Evolutionary conservation across 768 basidiomycete species (phyloP).

Genomic region (Boletus sp.): DNA sequence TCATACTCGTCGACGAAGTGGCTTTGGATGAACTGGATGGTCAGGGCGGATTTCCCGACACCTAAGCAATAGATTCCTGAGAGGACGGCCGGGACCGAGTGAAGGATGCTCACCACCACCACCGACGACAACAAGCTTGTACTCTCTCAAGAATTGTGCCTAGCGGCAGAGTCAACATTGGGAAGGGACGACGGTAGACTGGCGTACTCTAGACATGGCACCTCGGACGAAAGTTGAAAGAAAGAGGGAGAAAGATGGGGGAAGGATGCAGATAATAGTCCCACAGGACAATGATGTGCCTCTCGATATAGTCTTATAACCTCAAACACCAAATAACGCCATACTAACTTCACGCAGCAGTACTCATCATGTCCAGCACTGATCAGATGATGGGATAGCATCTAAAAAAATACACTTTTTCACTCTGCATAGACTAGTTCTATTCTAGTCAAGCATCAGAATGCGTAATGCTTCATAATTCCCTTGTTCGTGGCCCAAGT

Average conservation of each 20-base stretch:
- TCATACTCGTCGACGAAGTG: conserved; percentile 93
- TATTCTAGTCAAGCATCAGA: not conserved
- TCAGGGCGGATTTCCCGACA: conserved; percentile 83
- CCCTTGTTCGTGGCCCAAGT: not conserved
- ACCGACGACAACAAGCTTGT: conserved; percentile 98
- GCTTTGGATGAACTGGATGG: conserved; percentile 97
- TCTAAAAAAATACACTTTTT: not conserved
- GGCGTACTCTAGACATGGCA: conserved; percentile 32
- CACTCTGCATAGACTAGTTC: not conserved
- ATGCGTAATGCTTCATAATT: not conserved
- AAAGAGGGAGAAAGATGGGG: not conserved
- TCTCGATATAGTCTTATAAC: conserved; percentile 14
- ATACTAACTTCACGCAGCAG: conserved; percentile 13
- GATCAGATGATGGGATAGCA: not conserved
- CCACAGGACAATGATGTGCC: not conserved
- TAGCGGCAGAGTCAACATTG: conserved; percentile 26
- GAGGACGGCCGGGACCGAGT: conserved; percentile 21
- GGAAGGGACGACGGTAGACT: not conserved
- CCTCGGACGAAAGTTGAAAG: conserved; percentile 1
- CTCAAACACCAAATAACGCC: conserved; percentile 25
- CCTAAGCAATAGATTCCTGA: conserved; percentile 17
- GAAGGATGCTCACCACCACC: conserved; percentile 75
- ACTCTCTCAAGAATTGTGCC: conserved; percentile 92
- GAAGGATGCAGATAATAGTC: conserved; percentile 12
- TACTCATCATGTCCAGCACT: not conserved